These are phyloP conservation scores for Bathelium albidoporum DNA, from an alignment of 495 filamentous ascomycete genomes.

Conservation along the genomic window DNA sequence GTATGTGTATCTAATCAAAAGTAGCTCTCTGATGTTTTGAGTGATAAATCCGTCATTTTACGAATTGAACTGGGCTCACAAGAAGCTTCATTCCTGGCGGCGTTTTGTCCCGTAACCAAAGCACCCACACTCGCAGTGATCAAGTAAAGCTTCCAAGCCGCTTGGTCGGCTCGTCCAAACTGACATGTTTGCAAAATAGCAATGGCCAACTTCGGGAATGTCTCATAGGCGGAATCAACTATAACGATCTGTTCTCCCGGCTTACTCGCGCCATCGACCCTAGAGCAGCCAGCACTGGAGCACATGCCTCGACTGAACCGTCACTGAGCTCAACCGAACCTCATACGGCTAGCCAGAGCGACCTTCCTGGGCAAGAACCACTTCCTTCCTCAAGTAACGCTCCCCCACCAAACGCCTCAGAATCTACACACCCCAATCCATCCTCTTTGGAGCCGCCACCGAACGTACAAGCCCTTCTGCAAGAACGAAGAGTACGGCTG, in stretches of 20 bases:
- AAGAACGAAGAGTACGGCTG: conserved; percentile 15
- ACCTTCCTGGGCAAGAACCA: background rate
- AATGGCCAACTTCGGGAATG: conserved; percentile 17
- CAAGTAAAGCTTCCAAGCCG: conserved; percentile 17
- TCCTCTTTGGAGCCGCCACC: background rate
- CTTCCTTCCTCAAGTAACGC: background rate
- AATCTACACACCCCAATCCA: background rate
- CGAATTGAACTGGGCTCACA: conserved; percentile 57
- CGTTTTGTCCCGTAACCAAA: conserved; percentile 64
- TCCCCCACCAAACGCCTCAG: background rate
- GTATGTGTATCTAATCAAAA: background rate
- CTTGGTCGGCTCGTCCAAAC: background rate
- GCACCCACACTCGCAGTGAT: conserved; percentile 72
- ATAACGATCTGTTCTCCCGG: background rate
- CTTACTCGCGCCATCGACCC: background rate
- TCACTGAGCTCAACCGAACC: background rate
- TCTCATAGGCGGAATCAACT: background rate
- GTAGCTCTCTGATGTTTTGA: conserved; percentile 40
- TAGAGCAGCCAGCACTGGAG: background rate
- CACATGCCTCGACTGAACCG: background rate
- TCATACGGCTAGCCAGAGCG: background rate
- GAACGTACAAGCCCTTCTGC: conserved; percentile 8
- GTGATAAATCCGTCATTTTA: conserved; percentile 52
- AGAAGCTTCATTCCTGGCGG: conserved; percentile 70
- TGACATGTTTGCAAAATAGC: background rate